Conservation (phyloP, 2,329 filamentous ascomycete genomes). For the Nemania bipapillata region DNA sequence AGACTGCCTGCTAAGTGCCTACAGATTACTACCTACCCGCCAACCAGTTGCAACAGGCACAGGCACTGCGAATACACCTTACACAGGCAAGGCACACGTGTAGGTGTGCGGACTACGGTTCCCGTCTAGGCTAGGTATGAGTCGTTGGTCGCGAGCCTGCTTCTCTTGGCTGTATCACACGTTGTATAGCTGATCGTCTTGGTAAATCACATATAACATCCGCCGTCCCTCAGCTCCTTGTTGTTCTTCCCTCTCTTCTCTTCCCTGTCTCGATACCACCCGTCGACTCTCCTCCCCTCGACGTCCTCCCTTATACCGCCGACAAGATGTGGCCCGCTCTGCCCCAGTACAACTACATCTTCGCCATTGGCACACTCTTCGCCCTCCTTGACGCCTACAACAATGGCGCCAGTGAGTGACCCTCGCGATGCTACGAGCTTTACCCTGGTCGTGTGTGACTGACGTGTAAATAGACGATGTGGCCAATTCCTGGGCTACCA, state of each 20-base stretch:
- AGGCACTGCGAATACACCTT: conserved; percentile 6
- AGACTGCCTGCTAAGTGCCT: background rate
- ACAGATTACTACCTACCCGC: too few relatives aligned
- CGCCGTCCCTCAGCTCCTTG: conserved; percentile 3
- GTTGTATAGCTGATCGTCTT: conserved; percentile 10
- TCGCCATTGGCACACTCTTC: conserved; percentile 79
- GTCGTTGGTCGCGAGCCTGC: conserved; percentile 11
- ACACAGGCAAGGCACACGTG: too few relatives aligned
- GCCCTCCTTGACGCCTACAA: conserved; percentile 81
- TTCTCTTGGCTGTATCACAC: conserved; percentile 17
- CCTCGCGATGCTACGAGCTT: background rate
- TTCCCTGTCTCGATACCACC: conserved; percentile 25
- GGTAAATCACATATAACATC: conserved; percentile 28
- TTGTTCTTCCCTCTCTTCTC: conserved; percentile 7
- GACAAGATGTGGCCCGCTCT: conserved; percentile 53
- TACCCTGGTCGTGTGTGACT: conserved; percentile 24
- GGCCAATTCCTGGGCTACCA: conserved; percentile 84
- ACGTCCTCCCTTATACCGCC: conserved; percentile 3
- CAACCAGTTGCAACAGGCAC: background rate
- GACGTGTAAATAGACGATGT: conserved; percentile 72
- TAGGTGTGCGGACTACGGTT: background rate
- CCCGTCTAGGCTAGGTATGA: conserved; percentile 8
- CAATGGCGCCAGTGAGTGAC: conserved; percentile 77
- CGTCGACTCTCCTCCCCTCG: conserved; percentile 25
- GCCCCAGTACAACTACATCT: conserved; percentile 74